Percentiles rank a stretch among this genome's conserved stretches.
phyloP scores from a whole-genome alignment of 164 flowering plant genomes.

The Umbilicus rupestris region DNA sequence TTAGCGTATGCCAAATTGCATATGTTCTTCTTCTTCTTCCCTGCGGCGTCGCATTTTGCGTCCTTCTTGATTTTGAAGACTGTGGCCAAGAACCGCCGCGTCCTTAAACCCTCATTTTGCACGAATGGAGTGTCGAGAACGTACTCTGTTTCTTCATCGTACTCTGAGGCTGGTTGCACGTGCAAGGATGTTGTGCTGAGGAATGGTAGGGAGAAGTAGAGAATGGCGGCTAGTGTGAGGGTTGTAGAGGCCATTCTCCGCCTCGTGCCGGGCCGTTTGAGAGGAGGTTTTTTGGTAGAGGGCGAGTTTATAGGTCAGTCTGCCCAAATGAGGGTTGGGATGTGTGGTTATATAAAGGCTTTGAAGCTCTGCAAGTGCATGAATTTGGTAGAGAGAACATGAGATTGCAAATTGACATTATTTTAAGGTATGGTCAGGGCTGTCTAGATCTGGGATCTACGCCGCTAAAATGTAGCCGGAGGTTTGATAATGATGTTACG shows the following conservation, averaged over 20 bases:
- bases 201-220: constrained; percentile 10
- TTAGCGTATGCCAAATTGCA: constrained; percentile 37
- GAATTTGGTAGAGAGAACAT: too few species aligned
- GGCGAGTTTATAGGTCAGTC: too few species aligned
- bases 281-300: background rate
- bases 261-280: background rate
- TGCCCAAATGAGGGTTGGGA: too few species aligned
- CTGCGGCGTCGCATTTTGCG: constrained; percentile 13
- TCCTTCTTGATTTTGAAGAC: constrained; percentile 22
- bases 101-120: background rate
- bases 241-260: constrained; percentile 14
- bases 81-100: constrained; percentile 19
- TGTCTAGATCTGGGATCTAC: too few species aligned
- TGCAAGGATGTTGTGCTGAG: background rate
- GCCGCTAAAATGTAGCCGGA: too few species aligned
- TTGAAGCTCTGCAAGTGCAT: too few species aligned
- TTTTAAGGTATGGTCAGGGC: too few species aligned
- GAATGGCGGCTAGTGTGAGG: constrained; percentile 17
- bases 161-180: constrained; percentile 6
- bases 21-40: constrained; percentile 10
- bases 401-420: too few species aligned
- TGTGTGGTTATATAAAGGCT: too few species aligned
- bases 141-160: constrained; percentile 12
- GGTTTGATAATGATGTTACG: too few species aligned
- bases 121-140: constrained; percentile 16